Evolutionary conservation across 495 filamentous ascomycete species (phyloP).

Genomic region (Haplographium delicatum): DNA sequence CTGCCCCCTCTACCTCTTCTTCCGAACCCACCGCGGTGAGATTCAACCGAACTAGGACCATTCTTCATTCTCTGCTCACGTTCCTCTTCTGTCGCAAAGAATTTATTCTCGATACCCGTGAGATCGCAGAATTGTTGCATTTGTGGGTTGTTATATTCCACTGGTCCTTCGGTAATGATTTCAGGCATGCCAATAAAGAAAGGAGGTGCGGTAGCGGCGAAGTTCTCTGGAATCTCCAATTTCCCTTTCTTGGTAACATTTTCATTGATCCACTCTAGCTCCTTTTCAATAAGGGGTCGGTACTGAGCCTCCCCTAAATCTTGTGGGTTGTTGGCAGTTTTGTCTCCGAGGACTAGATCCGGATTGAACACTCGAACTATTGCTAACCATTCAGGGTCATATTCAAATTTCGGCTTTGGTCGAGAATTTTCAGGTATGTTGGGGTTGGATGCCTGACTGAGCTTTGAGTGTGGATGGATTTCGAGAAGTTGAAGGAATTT

Average conservation of each 20-base stretch:
- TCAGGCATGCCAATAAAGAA: constrained; percentile 45
- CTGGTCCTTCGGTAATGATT: constrained; percentile 43
- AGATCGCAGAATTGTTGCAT: constrained; percentile 72
- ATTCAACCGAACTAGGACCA: constrained; percentile 32
- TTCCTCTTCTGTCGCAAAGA: constrained; percentile 66
- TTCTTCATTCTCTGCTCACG: constrained; percentile 43
- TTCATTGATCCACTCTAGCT: constrained; percentile 70
- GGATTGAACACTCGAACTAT: constrained; percentile 77
- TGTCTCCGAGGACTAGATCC: constrained; percentile 54
- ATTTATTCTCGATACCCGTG: constrained; percentile 70
- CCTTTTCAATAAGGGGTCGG: constrained; percentile 52
- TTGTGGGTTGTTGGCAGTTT: constrained; percentile 35
- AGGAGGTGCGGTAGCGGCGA: constrained; percentile 66
- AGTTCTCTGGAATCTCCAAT: constrained; percentile 68
- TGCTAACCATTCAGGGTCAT: constrained; percentile 93
- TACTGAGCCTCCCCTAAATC: constrained; percentile 64
- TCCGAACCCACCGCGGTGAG: constrained; percentile 27
- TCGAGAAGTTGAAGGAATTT: constrained; percentile 78
- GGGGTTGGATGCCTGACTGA: background rate
- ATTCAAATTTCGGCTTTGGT: constrained; percentile 48
- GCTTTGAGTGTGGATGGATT: constrained; percentile 40
- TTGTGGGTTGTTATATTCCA: constrained; percentile 79
- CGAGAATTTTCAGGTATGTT: constrained; percentile 7
- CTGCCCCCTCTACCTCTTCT: constrained; percentile 28
- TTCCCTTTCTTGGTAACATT: constrained; percentile 56